Percentiles rank a stretch among this genome's conserved stretches.
Evolutionary conservation across 805 yeast genomes (phyloP).

Genomic region (Metschnikowia henanensis): DNA sequence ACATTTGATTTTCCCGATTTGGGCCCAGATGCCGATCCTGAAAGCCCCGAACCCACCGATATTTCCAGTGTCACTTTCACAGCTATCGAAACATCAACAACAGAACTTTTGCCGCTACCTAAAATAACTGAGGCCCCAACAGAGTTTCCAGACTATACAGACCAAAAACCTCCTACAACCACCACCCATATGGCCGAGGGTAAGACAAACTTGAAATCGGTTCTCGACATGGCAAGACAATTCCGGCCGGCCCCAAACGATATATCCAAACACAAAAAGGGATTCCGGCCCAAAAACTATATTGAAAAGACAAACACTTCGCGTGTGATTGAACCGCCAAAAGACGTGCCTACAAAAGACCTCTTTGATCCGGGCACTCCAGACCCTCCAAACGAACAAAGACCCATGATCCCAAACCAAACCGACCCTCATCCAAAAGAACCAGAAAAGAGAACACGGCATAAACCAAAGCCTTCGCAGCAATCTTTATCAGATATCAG

Average conservation of each 20-base stretch:
- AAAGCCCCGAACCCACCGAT: too few relatives aligned
- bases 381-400: neutral
- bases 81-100: too few relatives aligned
- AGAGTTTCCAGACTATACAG: too few relatives aligned
- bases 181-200: neutral
- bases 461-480: neutral
- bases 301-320: neutral
- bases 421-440: neutral
- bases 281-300: neutral
- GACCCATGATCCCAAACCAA: neutral
- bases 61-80: too few relatives aligned
- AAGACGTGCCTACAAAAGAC: slow-evolving; percentile 1
- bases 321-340: neutral
- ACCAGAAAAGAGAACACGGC: neutral
- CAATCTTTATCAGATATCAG: slow-evolving; percentile 4
- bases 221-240: slow-evolving; percentile 2
- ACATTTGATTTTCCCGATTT: slow-evolving; percentile 4
- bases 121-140: too few relatives aligned
- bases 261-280: neutral
- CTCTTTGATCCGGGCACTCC: neutral
- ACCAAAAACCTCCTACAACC: neutral
- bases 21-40: neutral
- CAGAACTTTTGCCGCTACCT: too few relatives aligned
- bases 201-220: slow-evolving; percentile 4
- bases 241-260: neutral